Percentiles rank a stretch among this genome's conserved stretches.
Evolutionary conservation across 2,329 filamentous ascomycete genomes (phyloP).

Genomic region (Didymella pomorum): DNA sequence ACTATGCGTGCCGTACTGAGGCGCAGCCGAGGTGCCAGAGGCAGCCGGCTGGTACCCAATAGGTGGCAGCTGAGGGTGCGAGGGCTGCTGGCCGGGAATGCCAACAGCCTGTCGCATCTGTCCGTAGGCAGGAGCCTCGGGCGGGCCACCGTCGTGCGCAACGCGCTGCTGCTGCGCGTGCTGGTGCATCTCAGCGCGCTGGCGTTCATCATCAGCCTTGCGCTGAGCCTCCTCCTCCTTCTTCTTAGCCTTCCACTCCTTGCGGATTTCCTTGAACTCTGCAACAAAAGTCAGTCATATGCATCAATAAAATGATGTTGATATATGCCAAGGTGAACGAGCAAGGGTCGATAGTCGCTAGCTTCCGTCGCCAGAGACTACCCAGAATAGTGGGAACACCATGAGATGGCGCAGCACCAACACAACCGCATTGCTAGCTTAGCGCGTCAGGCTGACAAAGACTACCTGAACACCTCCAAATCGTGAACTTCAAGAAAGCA

Average conservation of each 20-base stretch:
- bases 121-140: slow-evolving; percentile 58
- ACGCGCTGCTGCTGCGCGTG: slow-evolving; percentile 49
- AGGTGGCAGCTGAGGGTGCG: slow-evolving; percentile 59
- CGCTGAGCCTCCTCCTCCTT: slow-evolving; percentile 95
- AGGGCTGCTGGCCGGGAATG: slow-evolving; percentile 54
- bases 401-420: slow-evolving; percentile 52
- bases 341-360: slow-evolving; percentile 48
- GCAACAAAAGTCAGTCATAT: slow-evolving; percentile 47
- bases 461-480: slow-evolving; percentile 34
- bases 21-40: slow-evolving; percentile 51
- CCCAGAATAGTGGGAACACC: slow-evolving; percentile 61
- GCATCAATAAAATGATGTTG: slow-evolving; percentile 3
- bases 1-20: slow-evolving; percentile 57
- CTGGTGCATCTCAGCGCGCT: slow-evolving; percentile 69
- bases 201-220: slow-evolving; percentile 87
- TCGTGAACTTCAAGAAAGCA: slow-evolving; percentile 21
- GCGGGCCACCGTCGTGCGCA: slow-evolving; percentile 59
- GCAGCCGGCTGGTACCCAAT: slow-evolving; percentile 61
- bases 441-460: slow-evolving; percentile 44
- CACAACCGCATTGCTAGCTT: slow-evolving; percentile 29
- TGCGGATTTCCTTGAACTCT: slow-evolving; percentile 99
- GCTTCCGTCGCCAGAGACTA: slow-evolving; percentile 56
- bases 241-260: slow-evolving; percentile 99
- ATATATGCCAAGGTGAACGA: slow-evolving; percentile 45
- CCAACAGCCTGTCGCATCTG: slow-evolving; percentile 57